Evolutionary conservation across 495 filamentous ascomycete genomes (phyloP), one percentile per base, ranked within the genome.

Genomic region (Aspergillus diversus): DNA sequence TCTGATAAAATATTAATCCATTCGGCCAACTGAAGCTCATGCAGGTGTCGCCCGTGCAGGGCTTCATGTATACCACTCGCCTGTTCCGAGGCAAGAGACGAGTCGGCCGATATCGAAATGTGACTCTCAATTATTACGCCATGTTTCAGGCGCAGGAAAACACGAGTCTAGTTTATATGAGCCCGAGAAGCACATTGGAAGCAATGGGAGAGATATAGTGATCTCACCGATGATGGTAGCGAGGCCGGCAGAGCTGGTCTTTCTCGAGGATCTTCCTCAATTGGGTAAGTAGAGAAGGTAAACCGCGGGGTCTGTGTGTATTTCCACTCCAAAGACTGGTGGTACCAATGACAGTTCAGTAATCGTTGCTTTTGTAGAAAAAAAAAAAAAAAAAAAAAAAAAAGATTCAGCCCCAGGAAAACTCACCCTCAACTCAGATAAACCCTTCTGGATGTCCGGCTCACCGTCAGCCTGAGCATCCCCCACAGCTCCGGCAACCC

Each of bases 291-390:
- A 7, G 85, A 87, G 51, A 96, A 89, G 31, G 84, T 89, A 71
- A 97, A 97, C 67, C 89, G 86, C 0, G 93, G 93, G 17, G 93
- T 97, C 73, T 96, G 91, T 3, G 81, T 83, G 72, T 88, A 96
- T 66, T 89, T 88, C 91, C 92, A 96, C 12, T 89, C 87, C 5
- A 76, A 69, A 0, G 90, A 92, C 86, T 91, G 50, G 17, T 32
- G 27, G n/a, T n/a, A n/a, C n/a, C 33, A 33, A n/a, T 16, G 33
- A 27, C 5, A 48, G 39, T 2, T 62, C 42, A 59, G 51, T 55
- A 27, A 31, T 32, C 7, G 15, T 13, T 1, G 13, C 13, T 17
- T 33, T 59, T 31, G 7, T 17, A 17, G 34, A 17, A 35, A 35
- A 15, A 46, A 39, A 8, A 31, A 11, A 46, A n/a, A n/a, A n/a